phyloP scores from a whole-genome alignment of 1,139 yeast genomes.

The Zygotorulaspora mrakii region DNA sequence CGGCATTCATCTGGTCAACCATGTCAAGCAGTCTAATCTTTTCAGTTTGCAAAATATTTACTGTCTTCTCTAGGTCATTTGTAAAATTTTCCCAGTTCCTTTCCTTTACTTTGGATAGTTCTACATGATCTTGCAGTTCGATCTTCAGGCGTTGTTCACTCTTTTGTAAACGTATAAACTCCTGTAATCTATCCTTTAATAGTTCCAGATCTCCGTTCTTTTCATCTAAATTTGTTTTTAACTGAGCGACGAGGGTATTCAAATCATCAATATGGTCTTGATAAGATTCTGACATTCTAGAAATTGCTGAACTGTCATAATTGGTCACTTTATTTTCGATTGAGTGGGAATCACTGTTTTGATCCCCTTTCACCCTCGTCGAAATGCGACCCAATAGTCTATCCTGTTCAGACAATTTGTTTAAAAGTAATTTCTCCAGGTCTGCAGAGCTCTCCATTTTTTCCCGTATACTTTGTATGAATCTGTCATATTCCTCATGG shows the following conservation, averaged over 20 bases:
- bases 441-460: conserved; percentile 24
- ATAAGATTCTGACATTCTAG: conserved; percentile 23
- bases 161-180: conserved; percentile 19
- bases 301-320: conserved; percentile 29
- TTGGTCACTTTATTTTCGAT: not conserved
- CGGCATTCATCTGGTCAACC: conserved; percentile 29
- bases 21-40: conserved; percentile 23
- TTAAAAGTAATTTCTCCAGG: conserved; percentile 21
- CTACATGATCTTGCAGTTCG: conserved; percentile 19
- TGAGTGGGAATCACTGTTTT: not conserved
- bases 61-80: conserved; percentile 36
- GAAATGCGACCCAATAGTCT: conserved; percentile 19
- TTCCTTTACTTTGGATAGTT: conserved; percentile 30
- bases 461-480: conserved; percentile 26
- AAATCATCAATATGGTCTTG: conserved; percentile 23
- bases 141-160: conserved; percentile 21
- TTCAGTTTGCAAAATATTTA: conserved; percentile 32
- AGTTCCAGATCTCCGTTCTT: conserved; percentile 27
- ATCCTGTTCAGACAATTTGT: conserved; percentile 26
- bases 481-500: conserved; percentile 32
- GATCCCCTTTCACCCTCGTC: conserved; percentile 34
- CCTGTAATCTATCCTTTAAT: conserved; percentile 23
- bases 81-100: conserved; percentile 40
- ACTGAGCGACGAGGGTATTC: conserved; percentile 15
- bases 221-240: conserved; percentile 17